Evolutionary conservation across 192 early-diverging fungal genomes (phyloP), one percentile per base, ranked within the genome.

Genomic region (Coemansia sp.): DNA sequence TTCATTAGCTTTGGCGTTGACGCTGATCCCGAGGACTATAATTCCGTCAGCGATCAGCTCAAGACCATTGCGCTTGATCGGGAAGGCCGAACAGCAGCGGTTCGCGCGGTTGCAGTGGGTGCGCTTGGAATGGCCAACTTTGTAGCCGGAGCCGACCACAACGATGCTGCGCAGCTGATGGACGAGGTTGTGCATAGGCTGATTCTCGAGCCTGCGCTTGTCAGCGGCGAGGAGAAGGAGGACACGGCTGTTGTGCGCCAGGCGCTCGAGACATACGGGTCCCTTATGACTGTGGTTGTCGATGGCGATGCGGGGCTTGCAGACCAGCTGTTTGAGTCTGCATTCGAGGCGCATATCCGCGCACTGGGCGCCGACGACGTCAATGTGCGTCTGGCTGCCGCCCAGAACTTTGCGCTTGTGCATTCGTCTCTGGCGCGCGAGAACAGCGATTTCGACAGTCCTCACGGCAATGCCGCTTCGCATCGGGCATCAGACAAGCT

Each of bases 321-420:
- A 16, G 74, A 76, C 43, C 48, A 69, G n/a, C 46, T 73, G 52
- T 82, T 82, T 42, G 69, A 73, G 36, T 10, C 22, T 5, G 47
- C 46, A 8, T 82, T 77, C 36, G 60, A 52, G 15, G 72, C 70
- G 0, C 88, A 88, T 60, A 80, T 84, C 55, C 77, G 75, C 11
- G 72, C 85, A 18, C 69, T 93, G 40, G 88, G 86, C 19, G 85
- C 85, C 37, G 66, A 85, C 8, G 65, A 74, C 16, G 85, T 90
- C 26, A 88, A 91, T 9, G 75, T 90, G 12, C 83, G 91, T 8
- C 81, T 91, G 12, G 88, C 89, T 12, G 77, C 88, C 3, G 91
- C 88, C 39, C 90, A 91, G 78, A 88, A 90, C 70, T 87, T 91
- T 76, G 91, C 90, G 0, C 69, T 91, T 48, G 84, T 91, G 74